Percentiles rank a stretch among this genome's conserved stretches.
These are phyloP conservation scores for Blepharisma japonicum DNA, from an alignment of 73 alveolate species.

Conservation along the genomic window DNA sequence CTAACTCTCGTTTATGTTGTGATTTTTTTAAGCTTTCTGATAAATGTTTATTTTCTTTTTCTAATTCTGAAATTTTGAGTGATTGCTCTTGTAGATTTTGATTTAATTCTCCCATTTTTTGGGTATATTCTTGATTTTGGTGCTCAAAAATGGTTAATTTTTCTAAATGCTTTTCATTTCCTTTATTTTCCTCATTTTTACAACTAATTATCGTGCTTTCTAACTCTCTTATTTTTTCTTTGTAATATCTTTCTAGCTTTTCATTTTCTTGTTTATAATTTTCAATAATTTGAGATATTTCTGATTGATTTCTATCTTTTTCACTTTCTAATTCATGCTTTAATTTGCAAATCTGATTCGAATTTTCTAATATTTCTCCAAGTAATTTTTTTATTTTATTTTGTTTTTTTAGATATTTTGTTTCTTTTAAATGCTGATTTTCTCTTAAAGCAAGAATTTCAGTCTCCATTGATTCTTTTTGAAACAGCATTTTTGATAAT, in stretches of 20 bases:
- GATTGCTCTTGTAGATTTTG: not conserved
- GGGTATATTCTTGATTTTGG: too few species aligned
- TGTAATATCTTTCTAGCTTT: not conserved
- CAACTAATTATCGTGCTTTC: too few species aligned
- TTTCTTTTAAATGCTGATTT: not conserved
- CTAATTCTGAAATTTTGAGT: not conserved
- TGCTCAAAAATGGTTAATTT: too few species aligned
- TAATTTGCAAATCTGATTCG: not conserved
- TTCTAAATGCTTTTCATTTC: not conserved
- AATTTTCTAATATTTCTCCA: not conserved
- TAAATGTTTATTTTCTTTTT: not conserved
- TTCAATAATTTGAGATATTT: not conserved
- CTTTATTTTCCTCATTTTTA: not conserved
- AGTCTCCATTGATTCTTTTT: slow-evolving; percentile 8
- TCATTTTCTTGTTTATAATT: not conserved
- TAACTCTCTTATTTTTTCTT: not conserved
- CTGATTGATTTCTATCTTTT: not conserved
- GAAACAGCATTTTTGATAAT: not conserved
- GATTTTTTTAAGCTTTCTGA: not conserved
- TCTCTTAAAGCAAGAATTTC: slow-evolving; percentile 2
- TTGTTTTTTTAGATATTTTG: not conserved
- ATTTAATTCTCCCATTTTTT: not conserved
- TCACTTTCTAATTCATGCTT: not conserved
- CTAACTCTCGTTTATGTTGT: not conserved
- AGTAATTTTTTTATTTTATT: not conserved